A percentile compares a stretch with the other conserved stretches of the same genome.
phyloP scores from a whole-genome alignment of 805 yeast genomes.

The Priceomyces carsonii region DNA sequence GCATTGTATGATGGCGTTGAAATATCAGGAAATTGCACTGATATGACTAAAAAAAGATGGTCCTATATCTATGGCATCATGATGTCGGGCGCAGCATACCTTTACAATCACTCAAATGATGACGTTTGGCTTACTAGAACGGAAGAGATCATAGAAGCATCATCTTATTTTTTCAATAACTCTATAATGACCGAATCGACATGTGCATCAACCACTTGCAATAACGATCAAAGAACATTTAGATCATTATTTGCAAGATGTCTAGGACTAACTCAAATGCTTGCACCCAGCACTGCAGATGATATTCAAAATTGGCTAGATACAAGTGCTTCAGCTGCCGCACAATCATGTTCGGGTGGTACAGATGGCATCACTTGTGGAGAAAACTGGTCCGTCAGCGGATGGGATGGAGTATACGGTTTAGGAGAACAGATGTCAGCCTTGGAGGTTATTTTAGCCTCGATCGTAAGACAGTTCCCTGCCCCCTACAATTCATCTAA shows the following conservation, averaged over 20 bases:
- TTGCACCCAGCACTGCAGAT: constrained; percentile 52
- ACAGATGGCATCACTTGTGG: constrained; percentile 89
- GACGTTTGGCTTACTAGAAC: constrained; percentile 43
- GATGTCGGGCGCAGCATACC: constrained; percentile 67
- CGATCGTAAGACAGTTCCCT: constrained; percentile 22
- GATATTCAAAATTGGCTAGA: constrained; percentile 42
- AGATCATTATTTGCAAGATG: constrained; percentile 65
- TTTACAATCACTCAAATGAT: constrained; percentile 61
- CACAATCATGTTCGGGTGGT: constrained; percentile 81
- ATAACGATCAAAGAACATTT: constrained; percentile 77
- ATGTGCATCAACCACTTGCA: constrained; percentile 53
- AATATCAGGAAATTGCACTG: constrained; percentile 47
- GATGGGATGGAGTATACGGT: constrained; percentile 72
- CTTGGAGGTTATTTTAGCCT: constrained; percentile 56
- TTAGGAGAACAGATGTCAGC: constrained; percentile 86
- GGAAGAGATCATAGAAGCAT: constrained; percentile 33
- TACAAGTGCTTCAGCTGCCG: constrained; percentile 69
- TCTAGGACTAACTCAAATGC: constrained; percentile 55
- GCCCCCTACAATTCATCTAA: constrained; percentile 34
- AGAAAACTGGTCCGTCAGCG: constrained; percentile 59
- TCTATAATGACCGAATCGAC: constrained; percentile 60
- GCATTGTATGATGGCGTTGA: constrained; percentile 61
- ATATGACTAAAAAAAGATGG: constrained; percentile 55
- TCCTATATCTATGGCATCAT: constrained; percentile 70
- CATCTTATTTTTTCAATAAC: constrained; percentile 43